Evolutionary conservation across 192 early-diverging fungal species (phyloP).

Genomic region (Coemansia javaensis): DNA sequence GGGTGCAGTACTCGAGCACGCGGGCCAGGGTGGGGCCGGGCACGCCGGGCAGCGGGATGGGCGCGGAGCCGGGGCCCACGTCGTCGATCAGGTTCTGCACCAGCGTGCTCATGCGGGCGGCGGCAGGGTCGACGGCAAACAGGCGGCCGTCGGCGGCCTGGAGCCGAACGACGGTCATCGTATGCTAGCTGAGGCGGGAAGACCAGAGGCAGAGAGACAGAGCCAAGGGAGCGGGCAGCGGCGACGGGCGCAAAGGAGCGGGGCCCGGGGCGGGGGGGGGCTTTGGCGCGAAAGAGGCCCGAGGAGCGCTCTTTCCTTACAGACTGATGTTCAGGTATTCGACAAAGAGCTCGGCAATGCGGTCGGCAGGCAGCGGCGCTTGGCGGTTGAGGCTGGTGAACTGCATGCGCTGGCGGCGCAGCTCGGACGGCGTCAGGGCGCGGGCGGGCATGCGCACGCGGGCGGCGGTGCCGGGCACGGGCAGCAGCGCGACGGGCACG

Average conservation of each 20-base stretch:
- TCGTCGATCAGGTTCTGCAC: constrained; percentile 75
- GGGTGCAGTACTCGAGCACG: constrained; percentile 72
- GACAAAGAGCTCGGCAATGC: constrained; percentile 80
- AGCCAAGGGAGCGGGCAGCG: too few species aligned
- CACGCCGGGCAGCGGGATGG: constrained; percentile 70
- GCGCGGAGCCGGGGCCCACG: constrained; percentile 53
- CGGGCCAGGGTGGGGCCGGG: constrained; percentile 58
- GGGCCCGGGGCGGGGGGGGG: neutral
- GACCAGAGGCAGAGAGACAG: too few species aligned
- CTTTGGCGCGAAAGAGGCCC: neutral
- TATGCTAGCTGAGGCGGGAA: neutral
- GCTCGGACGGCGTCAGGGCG: constrained; percentile 70
- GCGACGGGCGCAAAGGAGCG: neutral
- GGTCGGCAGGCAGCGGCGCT: constrained; percentile 66
- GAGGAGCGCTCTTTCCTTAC: constrained; percentile 1
- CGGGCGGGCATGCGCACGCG: constrained; percentile 62
- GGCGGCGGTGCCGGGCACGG: constrained; percentile 52
- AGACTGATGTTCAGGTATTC: constrained; percentile 90
- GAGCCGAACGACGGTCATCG: constrained; percentile 42
- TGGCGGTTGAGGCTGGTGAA: constrained; percentile 86
- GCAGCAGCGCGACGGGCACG: constrained; percentile 52
- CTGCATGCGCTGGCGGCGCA: constrained; percentile 74
- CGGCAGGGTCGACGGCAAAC: constrained; percentile 58
- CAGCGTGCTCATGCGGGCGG: constrained; percentile 62
- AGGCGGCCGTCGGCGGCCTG: constrained; percentile 58